These are phyloP conservation scores for Pseudogymnoascus sp. DNA, from an alignment of 2,329 filamentous ascomycete genomes.

Conservation along the genomic window DNA sequence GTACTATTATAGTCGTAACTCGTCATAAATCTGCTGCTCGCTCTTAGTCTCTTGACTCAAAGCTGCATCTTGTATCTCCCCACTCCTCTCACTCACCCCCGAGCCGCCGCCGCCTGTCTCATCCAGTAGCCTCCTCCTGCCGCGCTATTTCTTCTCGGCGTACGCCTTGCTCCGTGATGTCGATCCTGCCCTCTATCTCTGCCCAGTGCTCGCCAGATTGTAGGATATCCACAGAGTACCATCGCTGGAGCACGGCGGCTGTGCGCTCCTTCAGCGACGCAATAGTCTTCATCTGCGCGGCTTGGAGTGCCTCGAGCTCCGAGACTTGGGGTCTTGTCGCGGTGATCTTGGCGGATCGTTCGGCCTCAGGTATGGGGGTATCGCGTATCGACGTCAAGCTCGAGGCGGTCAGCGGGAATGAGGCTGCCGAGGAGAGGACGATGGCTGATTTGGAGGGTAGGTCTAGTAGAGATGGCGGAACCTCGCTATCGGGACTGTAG, in stretches of 20 bases:
- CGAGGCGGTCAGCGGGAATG: conserved; percentile 27
- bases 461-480: conserved; percentile 23
- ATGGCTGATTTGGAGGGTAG: conserved; percentile 22
- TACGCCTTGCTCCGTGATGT: conserved; percentile 22
- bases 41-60: not conserved
- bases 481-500: conserved; percentile 20
- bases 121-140: conserved; percentile 15
- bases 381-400: conserved; percentile 26
- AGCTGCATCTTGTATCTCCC: not conserved
- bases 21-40: not conserved
- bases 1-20: not conserved
- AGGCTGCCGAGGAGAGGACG: conserved; percentile 26
- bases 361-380: conserved; percentile 24
- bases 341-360: conserved; percentile 26
- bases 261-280: conserved; percentile 23
- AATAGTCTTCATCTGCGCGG: conserved; percentile 24
- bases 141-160: conserved; percentile 18
- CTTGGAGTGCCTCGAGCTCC: conserved; percentile 24
- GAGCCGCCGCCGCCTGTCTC: not conserved
- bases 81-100: not conserved
- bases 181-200: conserved; percentile 25
- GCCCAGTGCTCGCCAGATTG: conserved; percentile 27
- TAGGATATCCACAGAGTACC: conserved; percentile 25
- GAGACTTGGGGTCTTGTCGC: conserved; percentile 25
- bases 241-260: conserved; percentile 24